A percentile compares a stretch with the other conserved stretches of the same genome.
Evolutionary conservation across 2,329 filamentous ascomycete species (phyloP).

Genomic region (Aspergillus vadensis): DNA sequence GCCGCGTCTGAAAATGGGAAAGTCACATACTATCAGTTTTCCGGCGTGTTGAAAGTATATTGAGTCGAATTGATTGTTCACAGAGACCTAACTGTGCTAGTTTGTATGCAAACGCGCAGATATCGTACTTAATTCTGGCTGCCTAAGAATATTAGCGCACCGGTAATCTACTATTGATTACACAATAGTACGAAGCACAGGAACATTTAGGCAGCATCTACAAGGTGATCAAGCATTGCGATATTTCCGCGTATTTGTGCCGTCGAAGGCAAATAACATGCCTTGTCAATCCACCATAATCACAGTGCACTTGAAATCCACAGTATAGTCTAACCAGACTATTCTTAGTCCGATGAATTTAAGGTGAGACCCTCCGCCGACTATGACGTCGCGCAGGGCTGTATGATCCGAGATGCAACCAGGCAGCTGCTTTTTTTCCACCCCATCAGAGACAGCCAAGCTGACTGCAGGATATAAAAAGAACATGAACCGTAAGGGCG

Average conservation of each 20-base stretch:
- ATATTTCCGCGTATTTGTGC: not conserved
- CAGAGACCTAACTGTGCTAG: too few species aligned
- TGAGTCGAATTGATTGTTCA: too few species aligned
- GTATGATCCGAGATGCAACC: not conserved
- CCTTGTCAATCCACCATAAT: not conserved
- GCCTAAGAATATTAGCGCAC: too few species aligned
- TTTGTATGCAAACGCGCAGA: too few species aligned
- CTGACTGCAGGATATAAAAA: slow-evolving; percentile 16
- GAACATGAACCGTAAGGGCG: not conserved
- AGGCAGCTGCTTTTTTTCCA: slow-evolving; percentile 4
- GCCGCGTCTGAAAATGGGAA: too few species aligned
- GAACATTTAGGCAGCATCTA: not conserved
- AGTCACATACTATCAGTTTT: not conserved
- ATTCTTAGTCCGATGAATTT: not conserved
- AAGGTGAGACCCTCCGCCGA: not conserved
- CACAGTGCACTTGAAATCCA: not conserved
- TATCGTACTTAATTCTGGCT: too few species aligned
- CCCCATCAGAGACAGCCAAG: not conserved
- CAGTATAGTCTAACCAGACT: not conserved
- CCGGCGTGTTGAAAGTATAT: too few species aligned
- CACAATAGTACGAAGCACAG: not conserved
- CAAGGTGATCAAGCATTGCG: not conserved
- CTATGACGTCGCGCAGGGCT: not conserved
- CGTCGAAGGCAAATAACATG: not conserved
- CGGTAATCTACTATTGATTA: too few species aligned